These are phyloP conservation scores for Naganishia vaughanmartiniae DNA, from an alignment of 768 basidiomycete species.

Conservation along the genomic window DNA sequence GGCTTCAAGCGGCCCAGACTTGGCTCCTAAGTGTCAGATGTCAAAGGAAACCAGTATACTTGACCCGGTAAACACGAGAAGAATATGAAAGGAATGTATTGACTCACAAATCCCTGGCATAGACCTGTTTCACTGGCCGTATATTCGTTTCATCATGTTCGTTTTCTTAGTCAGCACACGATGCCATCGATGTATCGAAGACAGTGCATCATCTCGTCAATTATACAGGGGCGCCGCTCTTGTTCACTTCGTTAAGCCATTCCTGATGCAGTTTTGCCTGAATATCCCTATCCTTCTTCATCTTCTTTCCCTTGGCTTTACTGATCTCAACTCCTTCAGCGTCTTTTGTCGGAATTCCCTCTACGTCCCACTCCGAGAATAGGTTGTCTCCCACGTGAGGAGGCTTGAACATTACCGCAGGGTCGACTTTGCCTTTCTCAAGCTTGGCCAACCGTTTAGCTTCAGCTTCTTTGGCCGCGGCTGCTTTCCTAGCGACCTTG, in stretches of 20 bases:
- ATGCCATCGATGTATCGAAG: neutral
- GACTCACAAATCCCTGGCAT: neutral
- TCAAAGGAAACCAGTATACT: neutral
- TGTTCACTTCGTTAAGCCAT: slow-evolving; percentile 47
- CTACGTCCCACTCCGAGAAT: slow-evolving; percentile 81
- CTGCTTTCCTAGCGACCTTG: slow-evolving; percentile 76
- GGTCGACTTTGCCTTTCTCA: slow-evolving; percentile 76
- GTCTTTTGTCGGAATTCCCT: slow-evolving; percentile 81
- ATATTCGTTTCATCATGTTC: neutral
- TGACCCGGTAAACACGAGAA: neutral
- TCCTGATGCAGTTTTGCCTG: slow-evolving; percentile 81
- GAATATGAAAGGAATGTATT: neutral
- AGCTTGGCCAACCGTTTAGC: slow-evolving; percentile 62
- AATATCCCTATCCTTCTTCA: slow-evolving; percentile 66
- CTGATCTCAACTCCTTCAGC: slow-evolving; percentile 77
- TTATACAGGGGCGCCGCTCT: slow-evolving; percentile 16
- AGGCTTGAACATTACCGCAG: slow-evolving; percentile 77
- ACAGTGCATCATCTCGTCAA: neutral
- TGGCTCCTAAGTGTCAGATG: neutral
- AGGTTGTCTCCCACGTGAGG: slow-evolving; percentile 69
- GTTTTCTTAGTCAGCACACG: neutral
- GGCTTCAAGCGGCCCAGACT: neutral
- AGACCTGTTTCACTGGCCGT: no score
- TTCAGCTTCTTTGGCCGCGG: slow-evolving; percentile 57
- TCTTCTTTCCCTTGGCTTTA: slow-evolving; percentile 75